These are phyloP conservation scores for Talaromyces proteolyticus DNA, from an alignment of 495 filamentous ascomycete genomes.

Conservation along the genomic window DNA sequence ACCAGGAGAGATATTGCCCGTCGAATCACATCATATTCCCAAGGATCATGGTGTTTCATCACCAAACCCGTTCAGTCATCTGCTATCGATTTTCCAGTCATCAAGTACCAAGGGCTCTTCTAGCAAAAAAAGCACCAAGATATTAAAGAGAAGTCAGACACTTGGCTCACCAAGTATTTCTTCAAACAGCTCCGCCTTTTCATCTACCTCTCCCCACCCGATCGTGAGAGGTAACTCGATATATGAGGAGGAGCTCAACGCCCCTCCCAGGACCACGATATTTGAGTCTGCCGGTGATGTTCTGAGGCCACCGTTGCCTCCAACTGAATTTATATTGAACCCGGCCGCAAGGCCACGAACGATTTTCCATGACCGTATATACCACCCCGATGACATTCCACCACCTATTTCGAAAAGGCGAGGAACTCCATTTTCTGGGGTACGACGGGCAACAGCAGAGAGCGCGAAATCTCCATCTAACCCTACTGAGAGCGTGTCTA, in stretches of 20 bases:
- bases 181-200: conserved; percentile 21
- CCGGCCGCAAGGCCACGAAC: conserved; percentile 79
- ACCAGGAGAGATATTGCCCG: conserved; percentile 3
- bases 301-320: conserved; percentile 82
- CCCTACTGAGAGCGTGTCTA: conserved; percentile 15
- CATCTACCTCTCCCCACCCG: conserved; percentile 16
- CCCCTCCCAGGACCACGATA: conserved; percentile 87
- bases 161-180: conserved; percentile 33
- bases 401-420: conserved; percentile 45
- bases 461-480: conserved; percentile 8
- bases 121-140: conserved; percentile 53
- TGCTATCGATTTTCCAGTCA: conserved; percentile 61
- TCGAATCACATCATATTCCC: too few relatives aligned
- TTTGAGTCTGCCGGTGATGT: conserved; percentile 93
- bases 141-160: conserved; percentile 76
- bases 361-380: conserved; percentile 95
- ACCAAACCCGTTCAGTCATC: conserved; percentile 45
- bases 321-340: conserved; percentile 71
- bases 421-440: conserved; percentile 2
- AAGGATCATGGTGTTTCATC: conserved; percentile 11
- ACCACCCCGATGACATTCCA: conserved; percentile 89
- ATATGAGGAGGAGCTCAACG: conserved; percentile 39
- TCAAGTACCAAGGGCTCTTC: conserved; percentile 24
- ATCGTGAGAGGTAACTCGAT: conserved; percentile 38
- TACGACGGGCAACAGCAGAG: conserved; percentile 6